Base-by-base conservation (phyloP, 176 grass and related monocot species). In the Miscanthus lutarioriparius region DNA sequence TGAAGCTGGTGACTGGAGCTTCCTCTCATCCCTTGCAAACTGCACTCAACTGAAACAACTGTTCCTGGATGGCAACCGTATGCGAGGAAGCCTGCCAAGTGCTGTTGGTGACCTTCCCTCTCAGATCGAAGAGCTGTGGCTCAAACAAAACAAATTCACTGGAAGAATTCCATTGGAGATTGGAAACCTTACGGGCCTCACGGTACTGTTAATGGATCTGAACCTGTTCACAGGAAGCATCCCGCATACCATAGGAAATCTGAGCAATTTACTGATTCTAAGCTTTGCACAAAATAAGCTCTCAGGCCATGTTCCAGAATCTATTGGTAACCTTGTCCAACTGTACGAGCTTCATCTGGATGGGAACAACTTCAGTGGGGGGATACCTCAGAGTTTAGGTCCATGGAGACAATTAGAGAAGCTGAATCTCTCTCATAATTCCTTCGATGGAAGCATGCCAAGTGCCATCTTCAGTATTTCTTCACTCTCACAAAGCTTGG, bases 51-150 rank as follows among this genome's bases (percentile, higher is more conserved):
- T 92, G 16, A 64, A 48, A 78, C 45, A 0, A 12, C 19, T 89
- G 16, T 6, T 2, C 72, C 49, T 89, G 62, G 75, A 92, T n/a
- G 73, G 64, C 10, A 92, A 92, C 66, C 5, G 27, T 20, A 44
- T 92, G 39, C 73, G 11, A 83, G 90, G 90, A 64, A 92, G 14
- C 15, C 83, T 92, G 59, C 90, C 90, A 1, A 62, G 14, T n/a
- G 79, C 67, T 3, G 74, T 89, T 6, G 79, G 90, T 33, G 80
- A 86, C 33, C 86, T 92, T 20, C 67, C 90, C 1, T 23, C 59
- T 8, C 72, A 58, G 3, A 78, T 92, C 4, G 5, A 88, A n/a
- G 4, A 10, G 56, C 17, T 92, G 12, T 47, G 69, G 78, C 51
- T 92, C 39, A 69, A 19, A 26, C 33, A 67, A 59, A 92, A 92